These are phyloP conservation scores for Lavandula angustifolia DNA, from an alignment of 257 asterid species.

Conservation along the genomic window DNA sequence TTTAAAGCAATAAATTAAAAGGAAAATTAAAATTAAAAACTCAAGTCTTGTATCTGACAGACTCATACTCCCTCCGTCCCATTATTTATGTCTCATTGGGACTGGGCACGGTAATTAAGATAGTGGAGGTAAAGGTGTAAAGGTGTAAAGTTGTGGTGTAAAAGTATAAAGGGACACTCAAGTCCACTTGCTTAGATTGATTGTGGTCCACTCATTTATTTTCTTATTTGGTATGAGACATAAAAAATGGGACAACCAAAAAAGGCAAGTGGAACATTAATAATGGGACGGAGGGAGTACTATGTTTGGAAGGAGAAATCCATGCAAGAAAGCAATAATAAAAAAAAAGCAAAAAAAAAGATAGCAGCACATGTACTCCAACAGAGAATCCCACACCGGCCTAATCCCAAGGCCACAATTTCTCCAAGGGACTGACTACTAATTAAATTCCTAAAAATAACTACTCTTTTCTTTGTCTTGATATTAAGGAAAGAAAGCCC, in stretches of 20 bases:
- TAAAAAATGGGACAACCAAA: no score
- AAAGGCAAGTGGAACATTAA: no score
- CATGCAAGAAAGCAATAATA: slow-evolving; percentile 42
- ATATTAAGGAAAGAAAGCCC: slow-evolving; percentile 42
- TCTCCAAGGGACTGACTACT: neutral
- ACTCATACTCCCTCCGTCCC: no score
- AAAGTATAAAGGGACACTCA: no score
- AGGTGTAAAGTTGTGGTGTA: no score
- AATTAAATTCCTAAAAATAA: slow-evolving; percentile 35
- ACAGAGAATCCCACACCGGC: slow-evolving; percentile 39
- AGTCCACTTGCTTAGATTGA: no score
- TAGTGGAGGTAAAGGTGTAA: no score
- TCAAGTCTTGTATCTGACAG: slow-evolving; percentile 16
- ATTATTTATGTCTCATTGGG: no score
- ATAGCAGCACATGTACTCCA: slow-evolving; percentile 47
- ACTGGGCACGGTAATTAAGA: no score
- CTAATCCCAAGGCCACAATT: slow-evolving; percentile 24
- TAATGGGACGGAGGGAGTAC: no score
- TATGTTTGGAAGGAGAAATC: slow-evolving; percentile 42
- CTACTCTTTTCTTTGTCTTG: slow-evolving; percentile 44
- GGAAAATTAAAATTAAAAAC: neutral
- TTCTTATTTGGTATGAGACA: no score
- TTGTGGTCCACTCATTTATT: no score
- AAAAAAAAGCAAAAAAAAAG: slow-evolving; percentile 36
- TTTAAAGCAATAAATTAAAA: neutral